Conservation (phyloP, 1,139 yeast species). For the Lodderomyces theae region DNA sequence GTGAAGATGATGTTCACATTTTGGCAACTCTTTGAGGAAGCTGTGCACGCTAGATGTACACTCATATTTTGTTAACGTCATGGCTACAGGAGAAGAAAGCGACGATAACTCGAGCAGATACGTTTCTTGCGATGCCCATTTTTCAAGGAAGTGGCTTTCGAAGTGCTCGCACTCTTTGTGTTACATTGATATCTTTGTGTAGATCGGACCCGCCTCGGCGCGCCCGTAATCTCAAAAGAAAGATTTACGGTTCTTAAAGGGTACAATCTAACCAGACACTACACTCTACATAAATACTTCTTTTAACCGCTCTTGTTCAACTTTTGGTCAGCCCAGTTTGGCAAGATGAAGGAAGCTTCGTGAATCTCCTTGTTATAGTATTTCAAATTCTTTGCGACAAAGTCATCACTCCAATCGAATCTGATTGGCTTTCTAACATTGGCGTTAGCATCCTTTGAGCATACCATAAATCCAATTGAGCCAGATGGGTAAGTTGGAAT, state of each 20-base stretch:
- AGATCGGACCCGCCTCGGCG: background rate
- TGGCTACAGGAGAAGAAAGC: background rate
- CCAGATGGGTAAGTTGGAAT: conserved; percentile 95
- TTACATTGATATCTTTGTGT: background rate
- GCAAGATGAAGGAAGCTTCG: conserved; percentile 81
- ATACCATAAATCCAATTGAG: conserved; percentile 91
- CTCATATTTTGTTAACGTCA: conserved; percentile 14
- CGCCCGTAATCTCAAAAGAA: background rate
- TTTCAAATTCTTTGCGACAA: conserved; percentile 63
- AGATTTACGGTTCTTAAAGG: too few relatives aligned
- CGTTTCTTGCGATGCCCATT: background rate
- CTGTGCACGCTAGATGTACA: conserved; percentile 20
- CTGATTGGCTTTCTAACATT: conserved; percentile 68
- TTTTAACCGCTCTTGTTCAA: conserved; percentile 21
- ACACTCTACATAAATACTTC: background rate
- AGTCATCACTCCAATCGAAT: conserved; percentile 54
- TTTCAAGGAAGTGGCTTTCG: background rate
- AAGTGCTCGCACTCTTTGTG: too few relatives aligned
- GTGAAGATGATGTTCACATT: conserved; percentile 82
- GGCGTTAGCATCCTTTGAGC: conserved; percentile 68
- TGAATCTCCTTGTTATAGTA: conserved; percentile 82
- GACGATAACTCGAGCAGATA: background rate
- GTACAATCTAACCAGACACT: too few relatives aligned
- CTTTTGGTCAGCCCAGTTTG: conserved; percentile 70
- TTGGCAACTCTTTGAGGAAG: conserved; percentile 67